phyloP scores from a whole-genome alignment of 129 eudicot species.

The Chrysanthemum lavandulifolium region DNA sequence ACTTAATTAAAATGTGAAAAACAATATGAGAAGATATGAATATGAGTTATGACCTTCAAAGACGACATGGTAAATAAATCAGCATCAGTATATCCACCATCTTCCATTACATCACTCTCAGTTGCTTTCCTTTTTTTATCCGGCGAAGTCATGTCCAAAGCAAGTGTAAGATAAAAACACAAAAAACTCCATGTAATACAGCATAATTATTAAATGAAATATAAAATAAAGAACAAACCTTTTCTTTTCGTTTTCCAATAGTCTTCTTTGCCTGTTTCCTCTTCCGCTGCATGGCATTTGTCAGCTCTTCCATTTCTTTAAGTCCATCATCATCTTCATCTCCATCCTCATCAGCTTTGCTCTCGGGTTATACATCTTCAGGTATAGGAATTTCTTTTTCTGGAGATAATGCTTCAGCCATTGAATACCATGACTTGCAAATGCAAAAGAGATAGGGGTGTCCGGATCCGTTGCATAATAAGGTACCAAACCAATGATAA shows the following conservation, averaged over 20 bases:
- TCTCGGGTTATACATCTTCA: conserved; percentile 32
- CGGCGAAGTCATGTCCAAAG: conserved; percentile 36
- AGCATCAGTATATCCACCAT: conserved; percentile 62
- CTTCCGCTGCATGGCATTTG: conserved; percentile 72
- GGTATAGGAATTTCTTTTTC: conserved; percentile 40
- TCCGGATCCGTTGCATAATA: conserved; percentile 99
- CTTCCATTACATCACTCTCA: conserved; percentile 76
- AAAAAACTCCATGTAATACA: not conserved
- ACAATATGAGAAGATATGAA: not conserved
- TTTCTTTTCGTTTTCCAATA: conserved; percentile 56
- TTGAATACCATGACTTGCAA: conserved; percentile 71
- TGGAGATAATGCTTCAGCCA: conserved; percentile 87
- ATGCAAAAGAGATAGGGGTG: conserved; percentile 80
- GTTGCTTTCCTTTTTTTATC: conserved; percentile 89
- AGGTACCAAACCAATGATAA: no score
- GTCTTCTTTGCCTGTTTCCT: conserved; percentile 68
- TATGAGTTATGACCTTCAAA: conserved; percentile 78
- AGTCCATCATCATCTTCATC: conserved; percentile 58
- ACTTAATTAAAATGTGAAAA: not conserved
- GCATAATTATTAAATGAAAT: not conserved
- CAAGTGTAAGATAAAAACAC: not conserved
- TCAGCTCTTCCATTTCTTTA: conserved; percentile 77
- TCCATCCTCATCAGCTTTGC: conserved; percentile 35
- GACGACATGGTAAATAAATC: conserved; percentile 60
- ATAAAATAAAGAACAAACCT: conserved; percentile 39